phyloP scores from a whole-genome alignment of 306 rosid genomes.

The Vigna radiata region DNA sequence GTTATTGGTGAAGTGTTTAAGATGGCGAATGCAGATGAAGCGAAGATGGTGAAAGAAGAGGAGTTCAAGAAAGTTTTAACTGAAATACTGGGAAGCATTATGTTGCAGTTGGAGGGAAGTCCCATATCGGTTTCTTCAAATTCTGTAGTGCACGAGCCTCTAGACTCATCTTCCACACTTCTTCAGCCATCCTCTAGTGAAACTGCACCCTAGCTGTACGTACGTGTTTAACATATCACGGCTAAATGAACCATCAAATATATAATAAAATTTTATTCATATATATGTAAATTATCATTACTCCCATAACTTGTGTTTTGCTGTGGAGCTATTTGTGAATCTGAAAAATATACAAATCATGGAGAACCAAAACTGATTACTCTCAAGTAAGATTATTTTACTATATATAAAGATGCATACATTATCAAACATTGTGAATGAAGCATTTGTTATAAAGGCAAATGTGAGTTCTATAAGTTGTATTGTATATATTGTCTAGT shows the following conservation, averaged over 20 bases:
- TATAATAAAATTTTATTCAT: slow-evolving; percentile 39
- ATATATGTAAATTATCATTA: slow-evolving; percentile 28
- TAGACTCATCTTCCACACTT: slow-evolving; percentile 74
- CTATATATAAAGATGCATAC: background rate
- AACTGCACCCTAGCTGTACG: slow-evolving; percentile 33
- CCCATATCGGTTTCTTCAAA: slow-evolving; percentile 76
- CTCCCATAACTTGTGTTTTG: slow-evolving; percentile 40
- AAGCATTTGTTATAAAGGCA: background rate
- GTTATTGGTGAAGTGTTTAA: slow-evolving; percentile 58
- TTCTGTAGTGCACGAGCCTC: slow-evolving; percentile 91
- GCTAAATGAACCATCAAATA: slow-evolving; percentile 12
- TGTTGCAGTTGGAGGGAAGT: slow-evolving; percentile 82
- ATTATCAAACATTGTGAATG: background rate
- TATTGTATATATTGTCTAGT: no score
- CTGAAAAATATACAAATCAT: slow-evolving; percentile 35
- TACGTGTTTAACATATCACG: slow-evolving; percentile 9
- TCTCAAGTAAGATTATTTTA: slow-evolving; percentile 8
- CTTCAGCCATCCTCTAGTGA: slow-evolving; percentile 62
- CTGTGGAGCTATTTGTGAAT: slow-evolving; percentile 4
- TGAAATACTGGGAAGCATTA: slow-evolving; percentile 68
- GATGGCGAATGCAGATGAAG: slow-evolving; percentile 68
- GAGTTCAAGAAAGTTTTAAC: slow-evolving; percentile 81
- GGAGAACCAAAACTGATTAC: background rate
- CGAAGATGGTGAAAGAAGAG: slow-evolving; percentile 71
- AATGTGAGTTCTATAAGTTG: no score